Evolutionary conservation across 1,284 basidiomycete genomes (phyloP).

Genomic region (Cryptococcus maquisensis): DNA sequence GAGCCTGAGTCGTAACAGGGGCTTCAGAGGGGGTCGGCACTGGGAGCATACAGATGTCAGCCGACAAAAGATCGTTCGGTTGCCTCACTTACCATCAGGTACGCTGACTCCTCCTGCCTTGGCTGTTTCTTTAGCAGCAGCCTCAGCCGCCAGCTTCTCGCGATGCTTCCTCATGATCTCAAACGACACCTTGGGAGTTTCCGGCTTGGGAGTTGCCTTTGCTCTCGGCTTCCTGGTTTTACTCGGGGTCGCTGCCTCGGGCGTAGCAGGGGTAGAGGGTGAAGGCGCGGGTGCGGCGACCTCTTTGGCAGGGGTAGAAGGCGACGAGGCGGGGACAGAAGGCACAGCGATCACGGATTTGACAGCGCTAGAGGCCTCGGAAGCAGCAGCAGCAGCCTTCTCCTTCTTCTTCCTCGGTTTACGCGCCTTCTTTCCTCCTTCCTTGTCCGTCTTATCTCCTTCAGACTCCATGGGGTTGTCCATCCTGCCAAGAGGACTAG

Average conservation of each 20-base stretch:
- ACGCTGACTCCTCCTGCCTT: background rate
- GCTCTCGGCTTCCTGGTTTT: background rate
- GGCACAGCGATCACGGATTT: background rate
- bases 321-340: background rate
- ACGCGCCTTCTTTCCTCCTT: background rate
- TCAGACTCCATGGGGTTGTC: constrained; percentile 2
- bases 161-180: constrained; percentile 9
- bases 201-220: background rate
- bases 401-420: constrained; percentile 2
- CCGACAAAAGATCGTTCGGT: background rate
- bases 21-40: background rate
- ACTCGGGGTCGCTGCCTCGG: background rate
- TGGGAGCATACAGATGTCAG: background rate
- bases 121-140: background rate
- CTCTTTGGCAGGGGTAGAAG: background rate
- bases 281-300: background rate
- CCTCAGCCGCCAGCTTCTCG: background rate
- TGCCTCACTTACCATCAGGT: background rate
- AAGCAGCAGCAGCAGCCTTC: background rate
- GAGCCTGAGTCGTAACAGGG: background rate
- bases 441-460: background rate
- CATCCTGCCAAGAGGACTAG: constrained; percentile 24
- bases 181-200: background rate
- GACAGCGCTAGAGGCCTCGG: background rate
- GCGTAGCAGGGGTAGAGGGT: background rate